phyloP scores from a whole-genome alignment of 2,329 filamentous ascomycete genomes.

The Paracoccidioides brasiliensis region DNA sequence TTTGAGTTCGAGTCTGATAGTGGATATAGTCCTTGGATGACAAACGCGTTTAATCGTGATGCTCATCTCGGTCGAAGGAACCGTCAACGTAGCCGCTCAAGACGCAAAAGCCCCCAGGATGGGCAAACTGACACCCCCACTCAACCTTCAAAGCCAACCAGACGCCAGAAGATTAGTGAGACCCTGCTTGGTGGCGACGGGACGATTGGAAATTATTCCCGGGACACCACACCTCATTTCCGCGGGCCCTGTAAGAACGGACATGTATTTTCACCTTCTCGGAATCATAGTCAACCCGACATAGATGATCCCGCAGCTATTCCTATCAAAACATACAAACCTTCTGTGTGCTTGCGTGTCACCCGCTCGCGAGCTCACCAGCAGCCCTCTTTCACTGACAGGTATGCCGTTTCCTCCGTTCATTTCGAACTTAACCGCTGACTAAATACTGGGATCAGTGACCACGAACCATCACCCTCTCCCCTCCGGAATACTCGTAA shows the following conservation, averaged over 20 bases:
- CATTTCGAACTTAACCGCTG: constrained; percentile 8
- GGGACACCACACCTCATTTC: neutral
- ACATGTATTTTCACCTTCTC: neutral
- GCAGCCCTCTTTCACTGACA: constrained; percentile 6
- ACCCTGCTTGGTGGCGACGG: constrained; percentile 3
- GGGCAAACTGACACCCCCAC: neutral
- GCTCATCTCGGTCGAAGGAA: neutral
- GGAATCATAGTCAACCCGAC: constrained; percentile 7
- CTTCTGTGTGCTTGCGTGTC: constrained; percentile 9
- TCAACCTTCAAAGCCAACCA: constrained; percentile 3
- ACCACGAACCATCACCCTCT: constrained; percentile 2
- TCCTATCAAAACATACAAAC: constrained; percentile 18
- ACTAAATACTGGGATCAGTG: constrained; percentile 8
- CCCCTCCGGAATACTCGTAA: neutral
- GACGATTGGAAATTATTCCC: neutral
- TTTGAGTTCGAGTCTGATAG: constrained; percentile 1
- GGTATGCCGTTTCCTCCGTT: constrained; percentile 5
- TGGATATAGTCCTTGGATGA: constrained; percentile 21
- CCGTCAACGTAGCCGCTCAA: constrained; percentile 10
- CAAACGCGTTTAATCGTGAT: constrained; percentile 17
- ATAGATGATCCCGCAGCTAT: constrained; percentile 13
- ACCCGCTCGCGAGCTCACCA: constrained; percentile 21
- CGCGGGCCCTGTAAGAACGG: neutral
- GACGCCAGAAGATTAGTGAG: constrained; percentile 9
- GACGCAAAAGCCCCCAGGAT: constrained; percentile 16